These are phyloP conservation scores for Lenzites betulinus DNA, from an alignment of 768 basidiomycete genomes.

Conservation along the genomic window DNA sequence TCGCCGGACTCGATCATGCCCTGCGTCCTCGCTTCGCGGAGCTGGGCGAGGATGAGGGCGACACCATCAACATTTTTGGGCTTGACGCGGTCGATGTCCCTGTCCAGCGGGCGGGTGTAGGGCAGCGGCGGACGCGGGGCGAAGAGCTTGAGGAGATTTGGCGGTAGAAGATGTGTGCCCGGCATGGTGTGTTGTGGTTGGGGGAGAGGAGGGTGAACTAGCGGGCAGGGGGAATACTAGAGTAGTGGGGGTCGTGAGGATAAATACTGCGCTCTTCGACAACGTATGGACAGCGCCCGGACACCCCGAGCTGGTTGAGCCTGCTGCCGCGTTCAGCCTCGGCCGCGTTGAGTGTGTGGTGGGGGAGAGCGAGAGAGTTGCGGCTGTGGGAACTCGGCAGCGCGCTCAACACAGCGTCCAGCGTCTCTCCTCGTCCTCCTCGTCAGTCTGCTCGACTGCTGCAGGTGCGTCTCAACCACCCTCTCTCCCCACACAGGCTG, in stretches of 20 bases:
- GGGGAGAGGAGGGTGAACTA: slow-evolving; percentile 6
- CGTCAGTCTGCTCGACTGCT: too few relatives aligned
- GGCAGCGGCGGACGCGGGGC: slow-evolving; percentile 90
- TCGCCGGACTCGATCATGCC: slow-evolving; percentile 51
- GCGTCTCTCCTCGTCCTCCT: background rate
- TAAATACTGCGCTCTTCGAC: slow-evolving; percentile 16
- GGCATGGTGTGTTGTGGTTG: slow-evolving; percentile 38
- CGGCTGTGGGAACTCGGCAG: slow-evolving; percentile 6
- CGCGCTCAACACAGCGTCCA: background rate
- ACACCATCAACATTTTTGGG: slow-evolving; percentile 76
- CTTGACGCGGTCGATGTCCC: slow-evolving; percentile 74
- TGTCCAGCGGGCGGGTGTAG: slow-evolving; percentile 83
- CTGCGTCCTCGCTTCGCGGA: slow-evolving; percentile 79
- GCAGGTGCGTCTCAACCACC: too few relatives aligned
- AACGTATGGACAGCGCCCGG: slow-evolving; percentile 17
- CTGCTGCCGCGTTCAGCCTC: slow-evolving; percentile 9
- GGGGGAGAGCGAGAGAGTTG: slow-evolving; percentile 13
- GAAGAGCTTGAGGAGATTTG: slow-evolving; percentile 95
- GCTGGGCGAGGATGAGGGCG: slow-evolving; percentile 65
- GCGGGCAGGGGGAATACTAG: background rate
- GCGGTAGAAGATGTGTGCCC: slow-evolving; percentile 89
- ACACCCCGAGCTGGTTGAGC: slow-evolving; percentile 7
- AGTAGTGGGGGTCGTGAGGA: slow-evolving; percentile 6
- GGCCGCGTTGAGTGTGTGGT: background rate
- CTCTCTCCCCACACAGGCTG: too few relatives aligned